Base-by-base conservation (phyloP, 176 grass and related monocot genomes). In the Carex kokanica region DNA sequence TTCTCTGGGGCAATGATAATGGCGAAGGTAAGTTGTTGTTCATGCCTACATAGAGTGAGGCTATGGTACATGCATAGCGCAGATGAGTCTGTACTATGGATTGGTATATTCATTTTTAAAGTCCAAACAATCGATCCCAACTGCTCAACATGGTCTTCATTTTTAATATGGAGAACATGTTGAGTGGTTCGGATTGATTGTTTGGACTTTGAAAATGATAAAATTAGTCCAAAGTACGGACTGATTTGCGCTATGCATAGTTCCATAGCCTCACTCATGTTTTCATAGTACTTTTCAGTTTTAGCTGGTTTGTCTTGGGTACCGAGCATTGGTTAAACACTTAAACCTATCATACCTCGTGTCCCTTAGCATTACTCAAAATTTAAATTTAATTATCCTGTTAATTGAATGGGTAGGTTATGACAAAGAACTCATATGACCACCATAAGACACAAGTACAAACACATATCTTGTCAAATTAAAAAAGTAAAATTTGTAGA, bases 1-100 rank as follows among this genome's bases (percentile, higher is more conserved):
- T 95, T 85, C 86, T 99, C 63, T 89, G 93, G 93, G 96, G 91
- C 69, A 99, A 99, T 17, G 96, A 99, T 91, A 60, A 90, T 84
- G 96, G 96, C 54, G 93, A 99, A 99, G 96, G 96, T 99, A 92
- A 84, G 69, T 91, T 24, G 83, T 60, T 79, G 38, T 89, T 23
- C 83, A 34, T 79, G 43, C 27, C 59, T 14, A 15, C 59, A 29
- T 71, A 20, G 36, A 38, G 36, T 38, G 36, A 38, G 32, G 32
- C 32, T 34, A 34, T 34, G 32, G 32, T 34, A 34, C 3, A 34
- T 34, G 32, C 32, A 34, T 38, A 38, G 36, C 0, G 36, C 5
- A 6, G 36, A 38, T 38, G 36, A 38, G 36, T 38, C 36, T 38
- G 36, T 38, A 38, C 36, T 38, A 3, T 34, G 32, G 5, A 38